phyloP scores from a whole-genome alignment of 23 red algal genomes.

The Gracilariopsis chorda region DNA sequence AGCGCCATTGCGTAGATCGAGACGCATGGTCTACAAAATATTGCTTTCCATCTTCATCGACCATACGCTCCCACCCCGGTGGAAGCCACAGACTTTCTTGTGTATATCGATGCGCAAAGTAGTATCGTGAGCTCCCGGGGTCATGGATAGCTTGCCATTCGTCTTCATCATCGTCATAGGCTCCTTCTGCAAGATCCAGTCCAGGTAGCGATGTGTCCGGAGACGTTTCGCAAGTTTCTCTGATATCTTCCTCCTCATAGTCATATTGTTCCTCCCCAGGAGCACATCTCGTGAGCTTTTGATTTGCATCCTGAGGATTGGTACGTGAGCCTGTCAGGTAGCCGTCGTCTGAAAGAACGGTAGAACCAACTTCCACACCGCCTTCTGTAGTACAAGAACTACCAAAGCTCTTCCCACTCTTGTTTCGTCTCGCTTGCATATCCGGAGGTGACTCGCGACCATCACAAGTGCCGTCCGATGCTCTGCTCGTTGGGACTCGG shows the following conservation, averaged over 20 bases:
- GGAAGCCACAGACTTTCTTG: slow-evolving; percentile 62
- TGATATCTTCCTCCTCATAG: slow-evolving; percentile 1
- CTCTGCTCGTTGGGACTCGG: not conserved
- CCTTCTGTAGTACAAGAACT: slow-evolving; percentile 22
- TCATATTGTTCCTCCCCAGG: slow-evolving; percentile 12
- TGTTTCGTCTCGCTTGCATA: not conserved
- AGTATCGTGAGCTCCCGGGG: not conserved
- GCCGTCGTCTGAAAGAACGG: slow-evolving; percentile 33
- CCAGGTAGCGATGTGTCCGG: not conserved
- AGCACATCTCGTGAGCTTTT: not conserved
- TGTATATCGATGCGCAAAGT: slow-evolving; percentile 45
- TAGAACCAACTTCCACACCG: slow-evolving; percentile 18
- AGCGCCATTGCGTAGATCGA: slow-evolving; percentile 35
- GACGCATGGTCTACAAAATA: slow-evolving; percentile 56
- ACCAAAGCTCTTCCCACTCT: slow-evolving; percentile 58
- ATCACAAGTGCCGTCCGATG: not conserved
- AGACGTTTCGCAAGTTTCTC: not conserved
- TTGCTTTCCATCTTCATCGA: slow-evolving; percentile 21
- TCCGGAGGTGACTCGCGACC: not conserved
- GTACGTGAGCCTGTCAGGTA: slow-evolving; percentile 21
- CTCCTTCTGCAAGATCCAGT: not conserved
- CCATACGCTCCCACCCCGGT: slow-evolving; percentile 42
- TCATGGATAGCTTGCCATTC: slow-evolving; percentile 40
- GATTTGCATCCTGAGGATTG: slow-evolving; percentile 16
- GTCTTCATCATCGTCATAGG: not conserved